Base-by-base conservation (phyloP, 345 rosid genomes). In the Murraya koenigii region DNA sequence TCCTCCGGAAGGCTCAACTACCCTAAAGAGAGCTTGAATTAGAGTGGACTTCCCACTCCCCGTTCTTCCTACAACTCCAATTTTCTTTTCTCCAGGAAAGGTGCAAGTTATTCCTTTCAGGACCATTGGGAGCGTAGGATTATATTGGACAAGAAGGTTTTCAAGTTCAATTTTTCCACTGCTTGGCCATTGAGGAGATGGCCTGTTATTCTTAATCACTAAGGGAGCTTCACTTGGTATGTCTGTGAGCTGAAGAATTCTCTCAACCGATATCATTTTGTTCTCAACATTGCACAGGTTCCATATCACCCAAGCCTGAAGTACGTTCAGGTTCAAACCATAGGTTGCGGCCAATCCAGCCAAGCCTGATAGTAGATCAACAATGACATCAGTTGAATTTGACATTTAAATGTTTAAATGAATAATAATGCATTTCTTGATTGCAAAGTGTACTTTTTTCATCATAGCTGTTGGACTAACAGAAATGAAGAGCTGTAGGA, bases 21-120 rank as follows among this genome's bases (percentile, higher is more conserved):
- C 86, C 80, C 98, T 81, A 85, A 93, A 95, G 20, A 95, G 89
- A 25, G 97, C 93, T 77, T 93, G 97, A 76, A 95, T 89, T 54
- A 95, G 81, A 66, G 97, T 93, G 66, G 98, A 95, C 81, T 93
- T 95, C 67, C 97, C 99, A 11, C 98, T 94, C 20, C 98, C 98
- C 0, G 98, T 93, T 78, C 99, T 88, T 23, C 99, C 99, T 36
- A 92, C 98, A 19, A 95, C 88, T 77, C 97, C 97, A 6, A 95
- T 87, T 74, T 91, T 95, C 84, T 82, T 88, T 41, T 79, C 89
- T 73, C 94, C 90, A 0, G 91, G 97, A 74, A 92, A 89, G 25
- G 84, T 84, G 84, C 92, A 90, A 38, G 86, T 87, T 82, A 92
- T 84, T 20, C 88, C 94, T 78, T 85, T 90, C 52, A 90, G 90